Evolutionary conservation across 495 filamentous ascomycete genomes (phyloP).

Genomic region (Aspergillus biplanus): DNA sequence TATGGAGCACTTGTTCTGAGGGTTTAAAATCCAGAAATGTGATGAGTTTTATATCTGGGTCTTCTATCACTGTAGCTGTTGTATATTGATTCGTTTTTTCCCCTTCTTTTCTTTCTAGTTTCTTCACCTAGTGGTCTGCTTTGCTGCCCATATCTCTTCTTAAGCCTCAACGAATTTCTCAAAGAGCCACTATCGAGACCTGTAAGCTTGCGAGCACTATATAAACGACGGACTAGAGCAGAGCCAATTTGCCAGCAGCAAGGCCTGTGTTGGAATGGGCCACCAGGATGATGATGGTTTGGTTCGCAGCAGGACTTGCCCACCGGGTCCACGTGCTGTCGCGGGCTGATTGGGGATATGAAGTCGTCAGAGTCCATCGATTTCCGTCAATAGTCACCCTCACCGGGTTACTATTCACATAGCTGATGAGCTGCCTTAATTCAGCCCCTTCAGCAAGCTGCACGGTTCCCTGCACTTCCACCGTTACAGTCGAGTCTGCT

Average conservation of each 20-base stretch:
- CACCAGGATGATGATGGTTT: slow-evolving; percentile 35
- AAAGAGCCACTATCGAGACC: not conserved
- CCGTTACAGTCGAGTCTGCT: slow-evolving; percentile 23
- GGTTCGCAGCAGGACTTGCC: slow-evolving; percentile 34
- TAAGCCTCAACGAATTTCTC: not conserved
- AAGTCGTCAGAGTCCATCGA: slow-evolving; percentile 25
- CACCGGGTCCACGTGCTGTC: slow-evolving; percentile 36
- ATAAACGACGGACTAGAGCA: slow-evolving; percentile 20
- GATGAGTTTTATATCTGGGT: too few species aligned
- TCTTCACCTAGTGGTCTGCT: not conserved
- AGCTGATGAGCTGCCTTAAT: slow-evolving; percentile 24
- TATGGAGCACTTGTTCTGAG: too few species aligned
- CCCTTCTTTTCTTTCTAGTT: not conserved
- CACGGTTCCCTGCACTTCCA: slow-evolving; percentile 28
- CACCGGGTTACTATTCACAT: slow-evolving; percentile 36
- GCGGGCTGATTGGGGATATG: slow-evolving; percentile 33
- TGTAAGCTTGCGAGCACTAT: not conserved
- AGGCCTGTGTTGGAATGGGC: slow-evolving; percentile 20
- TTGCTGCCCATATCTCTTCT: not conserved
- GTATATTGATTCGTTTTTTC: not conserved
- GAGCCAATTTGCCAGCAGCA: slow-evolving; percentile 32
- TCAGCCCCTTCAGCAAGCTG: not conserved
- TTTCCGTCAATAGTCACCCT: slow-evolving; percentile 18
- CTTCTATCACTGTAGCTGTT: too few species aligned
- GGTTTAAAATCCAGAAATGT: too few species aligned